A percentile compares a stretch with the other conserved stretches of the same genome.
phyloP scores from a whole-genome alignment of 148 eudicot genomes.

The Vaccinium vitisidaea region DNA sequence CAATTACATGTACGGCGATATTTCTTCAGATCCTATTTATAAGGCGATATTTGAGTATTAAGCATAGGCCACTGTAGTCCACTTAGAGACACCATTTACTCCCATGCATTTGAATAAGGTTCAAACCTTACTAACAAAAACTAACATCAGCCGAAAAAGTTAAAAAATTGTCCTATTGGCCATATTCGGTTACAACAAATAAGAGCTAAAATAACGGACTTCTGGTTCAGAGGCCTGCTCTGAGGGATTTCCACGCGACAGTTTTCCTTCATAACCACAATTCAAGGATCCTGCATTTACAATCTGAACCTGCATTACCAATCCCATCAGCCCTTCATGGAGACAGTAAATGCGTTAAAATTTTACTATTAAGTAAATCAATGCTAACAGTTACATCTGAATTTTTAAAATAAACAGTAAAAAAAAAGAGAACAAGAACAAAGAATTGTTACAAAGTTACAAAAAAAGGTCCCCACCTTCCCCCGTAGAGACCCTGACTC shows the following conservation, averaged over 20 bases:
- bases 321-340: background rate
- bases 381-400: conserved; percentile 24
- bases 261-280: background rate
- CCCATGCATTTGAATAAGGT: too few species aligned
- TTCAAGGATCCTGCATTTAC: background rate
- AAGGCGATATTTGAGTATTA: too few species aligned
- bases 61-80: too few species aligned
- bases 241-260: background rate
- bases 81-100: too few species aligned
- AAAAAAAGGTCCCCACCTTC: conserved; percentile 4
- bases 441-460: conserved; percentile 22
- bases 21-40: too few species aligned
- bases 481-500: background rate
- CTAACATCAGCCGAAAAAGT: too few species aligned
- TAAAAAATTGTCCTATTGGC: too few species aligned
- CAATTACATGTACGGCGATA: too few species aligned
- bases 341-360: background rate
- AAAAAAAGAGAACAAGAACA: conserved; percentile 10
- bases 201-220: background rate
- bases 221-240: background rate
- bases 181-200: background rate
- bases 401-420: background rate
- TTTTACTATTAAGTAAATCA: conserved; percentile 26
- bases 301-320: background rate
- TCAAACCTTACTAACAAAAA: too few species aligned